Percentiles rank a stretch among this genome's conserved stretches.
Evolutionary conservation across 1,284 basidiomycete species (phyloP).

Genomic region (Veloboletus limbatus): DNA sequence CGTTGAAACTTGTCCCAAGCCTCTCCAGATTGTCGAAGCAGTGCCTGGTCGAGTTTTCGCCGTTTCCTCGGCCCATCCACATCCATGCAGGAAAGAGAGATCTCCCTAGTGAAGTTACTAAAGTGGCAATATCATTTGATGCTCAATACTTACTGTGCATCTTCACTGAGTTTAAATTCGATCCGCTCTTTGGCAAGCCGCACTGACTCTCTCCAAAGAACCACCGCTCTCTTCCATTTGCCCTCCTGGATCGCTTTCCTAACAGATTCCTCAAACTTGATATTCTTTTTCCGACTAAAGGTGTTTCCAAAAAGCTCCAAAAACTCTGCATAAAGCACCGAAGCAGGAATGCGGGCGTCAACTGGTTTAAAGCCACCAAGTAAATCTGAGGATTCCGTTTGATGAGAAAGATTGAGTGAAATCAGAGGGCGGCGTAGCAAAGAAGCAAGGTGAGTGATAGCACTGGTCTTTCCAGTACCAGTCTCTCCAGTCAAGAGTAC

Average conservation of each 20-base stretch:
- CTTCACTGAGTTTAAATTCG: slow-evolving; percentile 42
- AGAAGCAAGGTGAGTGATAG: slow-evolving; percentile 84
- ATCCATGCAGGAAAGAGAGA: slow-evolving; percentile 29
- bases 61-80: slow-evolving; percentile 66
- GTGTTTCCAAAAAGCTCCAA: slow-evolving; percentile 82
- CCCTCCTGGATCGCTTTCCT: slow-evolving; percentile 79
- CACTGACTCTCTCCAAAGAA: slow-evolving; percentile 81
- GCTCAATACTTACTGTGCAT: slow-evolving; percentile 39
- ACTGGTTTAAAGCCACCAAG: slow-evolving; percentile 96
- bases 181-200: slow-evolving; percentile 67
- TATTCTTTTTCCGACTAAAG: slow-evolving; percentile 90
- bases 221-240: slow-evolving; percentile 85
- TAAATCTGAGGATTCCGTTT: slow-evolving; percentile 94
- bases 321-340: slow-evolving; percentile 75
- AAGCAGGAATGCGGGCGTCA: slow-evolving; percentile 79
- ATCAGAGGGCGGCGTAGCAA: slow-evolving; percentile 78
- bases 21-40: slow-evolving; percentile 45
- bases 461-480: slow-evolving; percentile 97
- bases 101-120: slow-evolving; percentile 13
- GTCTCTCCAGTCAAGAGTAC: slow-evolving; percentile 96
- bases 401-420: slow-evolving; percentile 93
- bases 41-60: slow-evolving; percentile 58
- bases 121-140: not conserved
- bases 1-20: slow-evolving; percentile 76
- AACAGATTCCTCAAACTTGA: slow-evolving; percentile 82